phyloP scores from a whole-genome alignment of 805 yeast species.

The Torulaspora indica region DNA sequence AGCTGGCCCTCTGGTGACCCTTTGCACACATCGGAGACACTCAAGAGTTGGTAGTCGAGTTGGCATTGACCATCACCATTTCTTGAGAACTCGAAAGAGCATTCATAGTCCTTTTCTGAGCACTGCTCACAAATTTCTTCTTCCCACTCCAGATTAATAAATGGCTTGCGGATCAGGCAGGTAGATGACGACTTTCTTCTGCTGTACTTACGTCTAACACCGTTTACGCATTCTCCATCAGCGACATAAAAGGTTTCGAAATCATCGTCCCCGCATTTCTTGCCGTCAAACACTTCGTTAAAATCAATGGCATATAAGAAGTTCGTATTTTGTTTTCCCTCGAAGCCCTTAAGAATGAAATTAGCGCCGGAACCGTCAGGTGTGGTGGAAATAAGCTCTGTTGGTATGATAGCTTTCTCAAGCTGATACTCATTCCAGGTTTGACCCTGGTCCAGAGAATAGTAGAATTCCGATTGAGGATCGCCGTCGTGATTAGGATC shows the following conservation, averaged over 20 bases:
- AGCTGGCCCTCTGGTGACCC: constrained; percentile 12
- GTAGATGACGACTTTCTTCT: constrained; percentile 62
- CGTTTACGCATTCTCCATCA: constrained; percentile 52
- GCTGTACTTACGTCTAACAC: constrained; percentile 56
- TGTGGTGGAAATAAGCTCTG: constrained; percentile 45
- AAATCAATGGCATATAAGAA: constrained; percentile 47
- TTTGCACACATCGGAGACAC: constrained; percentile 22
- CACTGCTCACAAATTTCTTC: constrained; percentile 61
- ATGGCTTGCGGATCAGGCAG: constrained; percentile 45
- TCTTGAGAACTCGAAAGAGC: constrained; percentile 49
- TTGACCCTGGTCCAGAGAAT: constrained; percentile 69
- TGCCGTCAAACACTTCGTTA: constrained; percentile 45
- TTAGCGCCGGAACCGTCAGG: constrained; percentile 65
- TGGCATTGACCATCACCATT: constrained; percentile 46
- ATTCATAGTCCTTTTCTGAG: constrained; percentile 62
- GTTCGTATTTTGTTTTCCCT: constrained; percentile 17
- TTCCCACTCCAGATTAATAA: constrained; percentile 37
- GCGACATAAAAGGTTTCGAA: constrained; percentile 55
- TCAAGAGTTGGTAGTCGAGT: constrained; percentile 29
- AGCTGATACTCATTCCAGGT: constrained; percentile 55
- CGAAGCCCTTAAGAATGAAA: constrained; percentile 48
- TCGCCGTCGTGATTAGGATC: constrained; percentile 36
- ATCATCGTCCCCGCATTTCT: constrained; percentile 46
- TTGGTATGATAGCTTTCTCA: constrained; percentile 41
- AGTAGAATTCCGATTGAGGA: constrained; percentile 40